Percentiles rank a stretch among this genome's conserved stretches.
These are phyloP conservation scores for Penicillium malachiteum DNA, from an alignment of 495 filamentous ascomycete genomes.

Conservation along the genomic window DNA sequence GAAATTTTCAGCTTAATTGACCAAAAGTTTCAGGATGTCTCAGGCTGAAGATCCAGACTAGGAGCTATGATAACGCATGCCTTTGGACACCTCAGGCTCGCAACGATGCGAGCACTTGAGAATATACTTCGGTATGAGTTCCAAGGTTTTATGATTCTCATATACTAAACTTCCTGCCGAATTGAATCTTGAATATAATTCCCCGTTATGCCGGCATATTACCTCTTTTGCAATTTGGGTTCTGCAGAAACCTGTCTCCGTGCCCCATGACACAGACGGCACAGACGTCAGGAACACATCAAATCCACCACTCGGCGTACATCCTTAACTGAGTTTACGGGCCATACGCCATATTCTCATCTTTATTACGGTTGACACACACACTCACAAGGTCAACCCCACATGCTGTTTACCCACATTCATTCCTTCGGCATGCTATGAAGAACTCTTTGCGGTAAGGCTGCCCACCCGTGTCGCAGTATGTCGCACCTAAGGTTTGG, in stretches of 20 bases:
- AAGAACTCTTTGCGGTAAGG: background rate
- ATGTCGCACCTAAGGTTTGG: background rate
- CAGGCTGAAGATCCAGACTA: no score
- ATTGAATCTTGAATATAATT: background rate
- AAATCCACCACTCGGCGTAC: constrained; percentile 1
- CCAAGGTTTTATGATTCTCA: no score
- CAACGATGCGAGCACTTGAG: no score
- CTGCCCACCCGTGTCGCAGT: background rate
- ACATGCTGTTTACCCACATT: constrained; percentile 5
- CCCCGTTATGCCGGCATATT: background rate
- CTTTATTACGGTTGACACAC: background rate
- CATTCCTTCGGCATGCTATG: background rate
- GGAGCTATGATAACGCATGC: no score
- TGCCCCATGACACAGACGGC: background rate
- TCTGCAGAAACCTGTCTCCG: background rate
- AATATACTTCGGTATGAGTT: no score
- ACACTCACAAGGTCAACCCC: background rate
- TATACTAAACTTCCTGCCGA: no score
- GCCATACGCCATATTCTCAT: background rate
- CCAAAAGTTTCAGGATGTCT: no score
- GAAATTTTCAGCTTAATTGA: no score
- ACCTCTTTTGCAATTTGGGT: background rate
- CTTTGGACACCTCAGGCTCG: no score
- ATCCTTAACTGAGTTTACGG: background rate
- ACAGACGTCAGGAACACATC: background rate